phyloP scores from a whole-genome alignment of 192 early-diverging fungal species.

The Mortierella antarctica region DNA sequence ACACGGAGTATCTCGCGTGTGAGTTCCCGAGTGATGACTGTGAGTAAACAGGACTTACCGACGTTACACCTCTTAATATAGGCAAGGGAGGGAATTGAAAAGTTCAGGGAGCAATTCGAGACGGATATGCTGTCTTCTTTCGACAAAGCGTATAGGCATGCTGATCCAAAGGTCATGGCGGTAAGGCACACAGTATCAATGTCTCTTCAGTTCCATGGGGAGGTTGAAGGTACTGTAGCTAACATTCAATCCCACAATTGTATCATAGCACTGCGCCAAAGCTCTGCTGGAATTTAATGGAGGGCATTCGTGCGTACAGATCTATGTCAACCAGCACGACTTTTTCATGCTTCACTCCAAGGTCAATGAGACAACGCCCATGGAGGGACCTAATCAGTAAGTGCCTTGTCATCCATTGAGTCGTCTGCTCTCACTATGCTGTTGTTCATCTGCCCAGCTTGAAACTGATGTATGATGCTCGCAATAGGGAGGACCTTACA shows the following conservation, averaged over 20 bases:
- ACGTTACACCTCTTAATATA: slow-evolving; percentile 17
- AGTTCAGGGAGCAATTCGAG: slow-evolving; percentile 93
- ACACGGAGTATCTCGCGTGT: neutral
- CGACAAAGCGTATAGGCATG: slow-evolving; percentile 84
- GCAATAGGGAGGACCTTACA: slow-evolving; percentile 58
- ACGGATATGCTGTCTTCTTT: slow-evolving; percentile 89
- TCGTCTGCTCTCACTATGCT: neutral
- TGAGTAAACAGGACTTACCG: neutral
- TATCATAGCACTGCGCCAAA: slow-evolving; percentile 83
- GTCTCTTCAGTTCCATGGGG: slow-evolving; percentile 3
- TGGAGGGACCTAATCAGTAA: slow-evolving; percentile 49
- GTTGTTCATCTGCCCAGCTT: neutral
- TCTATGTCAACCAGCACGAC: slow-evolving; percentile 97
- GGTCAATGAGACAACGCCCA: slow-evolving; percentile 61
- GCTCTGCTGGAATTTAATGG: slow-evolving; percentile 95
- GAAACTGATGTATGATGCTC: neutral
- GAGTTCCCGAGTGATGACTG: neutral
- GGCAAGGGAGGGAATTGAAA: slow-evolving; percentile 89
- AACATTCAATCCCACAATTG: neutral
- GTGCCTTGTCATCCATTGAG: neutral
- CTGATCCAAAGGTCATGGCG: slow-evolving; percentile 80
- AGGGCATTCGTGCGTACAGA: slow-evolving; percentile 92
- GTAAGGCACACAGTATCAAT: slow-evolving; percentile 54
- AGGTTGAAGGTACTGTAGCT: too few relatives aligned
- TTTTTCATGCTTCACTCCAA: slow-evolving; percentile 91